Evolutionary conservation across 2,329 filamentous ascomycete genomes (phyloP).

Genomic region (Pleoardoris graminearum): DNA sequence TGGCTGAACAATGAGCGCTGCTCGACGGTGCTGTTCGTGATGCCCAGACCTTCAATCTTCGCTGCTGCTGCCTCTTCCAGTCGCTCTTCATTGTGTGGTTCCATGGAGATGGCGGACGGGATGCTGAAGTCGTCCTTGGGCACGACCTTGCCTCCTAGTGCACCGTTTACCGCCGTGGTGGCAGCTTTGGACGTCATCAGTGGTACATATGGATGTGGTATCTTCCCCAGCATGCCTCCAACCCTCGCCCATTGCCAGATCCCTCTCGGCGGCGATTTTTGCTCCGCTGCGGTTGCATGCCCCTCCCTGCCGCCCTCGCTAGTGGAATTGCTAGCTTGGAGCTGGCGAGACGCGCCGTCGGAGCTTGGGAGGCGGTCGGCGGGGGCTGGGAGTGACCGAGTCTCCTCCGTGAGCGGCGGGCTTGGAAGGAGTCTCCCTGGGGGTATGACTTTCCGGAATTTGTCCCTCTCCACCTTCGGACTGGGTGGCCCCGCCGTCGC

Average conservation of each 20-base stretch:
- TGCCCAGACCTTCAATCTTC: slow-evolving; percentile 31
- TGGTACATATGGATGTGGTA: slow-evolving; percentile 27
- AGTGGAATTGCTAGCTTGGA: slow-evolving; percentile 19
- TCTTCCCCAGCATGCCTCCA: slow-evolving; percentile 35
- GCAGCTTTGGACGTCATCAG: slow-evolving; percentile 19
- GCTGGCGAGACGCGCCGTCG: slow-evolving; percentile 33
- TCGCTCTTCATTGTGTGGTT: slow-evolving; percentile 19
- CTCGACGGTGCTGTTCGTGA: slow-evolving; percentile 23
- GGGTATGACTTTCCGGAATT: slow-evolving; percentile 28
- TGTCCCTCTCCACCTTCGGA: slow-evolving; percentile 32
- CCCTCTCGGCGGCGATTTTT: slow-evolving; percentile 29
- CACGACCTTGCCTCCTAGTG: slow-evolving; percentile 12
- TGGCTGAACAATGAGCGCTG: slow-evolving; percentile 31
- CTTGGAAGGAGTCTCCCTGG: slow-evolving; percentile 24
- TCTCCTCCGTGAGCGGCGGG: slow-evolving; percentile 12
- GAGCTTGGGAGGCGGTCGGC: slow-evolving; percentile 43
- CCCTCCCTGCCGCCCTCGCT: slow-evolving; percentile 8
- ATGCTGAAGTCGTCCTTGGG: slow-evolving; percentile 37
- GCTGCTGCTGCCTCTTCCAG: slow-evolving; percentile 19
- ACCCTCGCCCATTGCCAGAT: slow-evolving; percentile 42
- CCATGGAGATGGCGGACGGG: slow-evolving; percentile 30
- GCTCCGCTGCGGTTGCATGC: slow-evolving; percentile 8
- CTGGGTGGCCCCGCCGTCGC: slow-evolving; percentile 32
- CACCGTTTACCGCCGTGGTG: slow-evolving; percentile 17
- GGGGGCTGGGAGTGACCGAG: slow-evolving; percentile 31